Conservation (phyloP, 495 filamentous ascomycete species). For the Aspergillus asperescens region DNA sequence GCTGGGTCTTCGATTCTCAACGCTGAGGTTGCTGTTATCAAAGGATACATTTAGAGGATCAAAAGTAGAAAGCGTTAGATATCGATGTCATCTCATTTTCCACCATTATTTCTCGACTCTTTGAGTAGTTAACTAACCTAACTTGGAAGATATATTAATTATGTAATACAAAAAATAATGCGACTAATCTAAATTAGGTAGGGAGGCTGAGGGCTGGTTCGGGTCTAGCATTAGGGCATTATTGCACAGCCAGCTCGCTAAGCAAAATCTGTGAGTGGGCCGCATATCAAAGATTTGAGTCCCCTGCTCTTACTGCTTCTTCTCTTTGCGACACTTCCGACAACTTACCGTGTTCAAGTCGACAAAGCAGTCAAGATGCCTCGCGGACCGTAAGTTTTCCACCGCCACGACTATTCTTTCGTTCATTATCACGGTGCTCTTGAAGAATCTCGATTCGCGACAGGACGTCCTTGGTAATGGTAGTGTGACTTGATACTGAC, state of each 20-base stretch:
- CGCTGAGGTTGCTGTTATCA: conserved; percentile 86
- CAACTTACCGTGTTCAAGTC: conserved; percentile 39
- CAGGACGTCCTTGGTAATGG: background rate
- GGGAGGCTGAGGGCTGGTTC: conserved; percentile 7
- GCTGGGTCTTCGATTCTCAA: conserved; percentile 93
- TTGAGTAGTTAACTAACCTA: no score
- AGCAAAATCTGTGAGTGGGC: conserved; percentile 32
- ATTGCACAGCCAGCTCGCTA: conserved; percentile 29
- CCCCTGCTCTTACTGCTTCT: conserved; percentile 16
- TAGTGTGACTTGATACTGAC: conserved; percentile 24
- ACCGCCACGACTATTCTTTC: background rate
- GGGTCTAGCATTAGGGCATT: conserved; percentile 34
- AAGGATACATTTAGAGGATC: conserved; percentile 64
- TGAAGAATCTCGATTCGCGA: background rate
- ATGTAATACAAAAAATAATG: background rate
- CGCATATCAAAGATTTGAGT: conserved; percentile 22
- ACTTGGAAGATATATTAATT: background rate
- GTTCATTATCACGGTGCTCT: background rate
- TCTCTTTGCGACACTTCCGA: conserved; percentile 34
- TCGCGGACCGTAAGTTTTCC: conserved; percentile 59
- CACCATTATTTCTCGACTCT: background rate
- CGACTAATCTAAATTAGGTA: background rate
- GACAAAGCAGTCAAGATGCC: conserved; percentile 54
- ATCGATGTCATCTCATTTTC: background rate
- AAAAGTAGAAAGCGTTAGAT: conserved; percentile 17